Conservation (phyloP, 2,329 filamentous ascomycete genomes). For the Colletotrichum viniferum region DNA sequence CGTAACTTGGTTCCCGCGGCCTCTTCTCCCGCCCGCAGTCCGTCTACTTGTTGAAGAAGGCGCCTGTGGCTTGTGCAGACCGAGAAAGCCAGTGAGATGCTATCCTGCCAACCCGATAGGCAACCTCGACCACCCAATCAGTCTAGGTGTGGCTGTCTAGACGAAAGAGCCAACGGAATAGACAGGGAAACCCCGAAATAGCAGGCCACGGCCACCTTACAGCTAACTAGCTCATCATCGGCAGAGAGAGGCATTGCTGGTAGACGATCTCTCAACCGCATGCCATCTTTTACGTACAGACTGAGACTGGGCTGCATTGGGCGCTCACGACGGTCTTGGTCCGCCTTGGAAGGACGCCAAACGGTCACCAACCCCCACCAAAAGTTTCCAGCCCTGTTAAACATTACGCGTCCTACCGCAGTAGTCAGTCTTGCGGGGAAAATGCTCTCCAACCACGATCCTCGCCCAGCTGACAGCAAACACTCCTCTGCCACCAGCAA, state of each 20-base stretch:
- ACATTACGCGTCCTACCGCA: conserved; percentile 22
- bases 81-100: not conserved
- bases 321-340: not conserved
- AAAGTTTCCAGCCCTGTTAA: not conserved
- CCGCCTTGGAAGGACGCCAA: not conserved
- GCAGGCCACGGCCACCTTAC: not conserved
- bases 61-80: not conserved
- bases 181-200: not conserved
- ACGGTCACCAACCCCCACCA: not conserved
- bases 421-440: conserved; percentile 5
- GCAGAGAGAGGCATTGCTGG: not conserved
- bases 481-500: not conserved
- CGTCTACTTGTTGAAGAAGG: not conserved
- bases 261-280: not conserved
- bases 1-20: not conserved
- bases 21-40: not conserved
- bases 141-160: not conserved
- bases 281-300: not conserved
- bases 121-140: not conserved
- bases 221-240: not conserved
- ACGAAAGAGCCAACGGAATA: not conserved
- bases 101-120: not conserved
- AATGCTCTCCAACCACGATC: not conserved
- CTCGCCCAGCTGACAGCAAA: not conserved
- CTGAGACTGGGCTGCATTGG: conserved; percentile 6